Evolutionary conservation across 306 rosid species (phyloP).

Genomic region (Acacia crassicarpa): DNA sequence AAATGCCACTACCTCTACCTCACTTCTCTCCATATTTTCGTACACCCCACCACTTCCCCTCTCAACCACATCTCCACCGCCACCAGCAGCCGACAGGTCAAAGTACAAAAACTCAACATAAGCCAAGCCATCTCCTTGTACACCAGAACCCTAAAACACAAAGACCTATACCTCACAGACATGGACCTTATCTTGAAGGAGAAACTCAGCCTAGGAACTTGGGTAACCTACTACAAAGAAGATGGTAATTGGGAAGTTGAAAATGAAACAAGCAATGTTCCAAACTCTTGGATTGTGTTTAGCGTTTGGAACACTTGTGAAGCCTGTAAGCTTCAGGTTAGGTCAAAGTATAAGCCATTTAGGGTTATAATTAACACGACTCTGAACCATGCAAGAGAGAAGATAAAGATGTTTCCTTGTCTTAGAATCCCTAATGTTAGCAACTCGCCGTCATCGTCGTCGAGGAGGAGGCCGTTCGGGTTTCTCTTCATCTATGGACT

Average conservation of each 20-base stretch:
- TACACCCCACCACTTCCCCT: conserved; percentile 35
- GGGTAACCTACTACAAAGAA: conserved; percentile 60
- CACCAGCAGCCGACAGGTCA: conserved; percentile 31
- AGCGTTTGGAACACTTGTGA: conserved; percentile 74
- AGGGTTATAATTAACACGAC: conserved; percentile 42
- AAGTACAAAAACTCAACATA: conserved; percentile 50
- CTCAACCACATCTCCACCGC: background rate
- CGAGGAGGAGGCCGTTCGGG: conserved; percentile 28
- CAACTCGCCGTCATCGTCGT: background rate
- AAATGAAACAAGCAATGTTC: background rate
- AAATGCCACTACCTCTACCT: conserved; percentile 61
- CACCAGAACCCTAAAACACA: conserved; percentile 41
- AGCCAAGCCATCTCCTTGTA: conserved; percentile 61
- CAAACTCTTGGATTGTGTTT: conserved; percentile 52
- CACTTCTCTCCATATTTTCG: conserved; percentile 63
- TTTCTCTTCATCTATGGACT: conserved; percentile 64
- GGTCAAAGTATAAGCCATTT: conserved; percentile 15
- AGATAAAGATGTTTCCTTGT: conserved; percentile 57
- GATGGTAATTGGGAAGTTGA: background rate
- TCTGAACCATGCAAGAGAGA: conserved; percentile 55
- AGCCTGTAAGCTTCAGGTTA: conserved; percentile 54
- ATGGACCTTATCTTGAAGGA: conserved; percentile 65
- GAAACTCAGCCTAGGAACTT: conserved; percentile 66
- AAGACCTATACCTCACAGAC: conserved; percentile 59
- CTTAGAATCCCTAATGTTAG: conserved; percentile 38